Base-by-base conservation (phyloP, 1,139 yeast species). In the Scheffersomyces stambukii region DNA sequence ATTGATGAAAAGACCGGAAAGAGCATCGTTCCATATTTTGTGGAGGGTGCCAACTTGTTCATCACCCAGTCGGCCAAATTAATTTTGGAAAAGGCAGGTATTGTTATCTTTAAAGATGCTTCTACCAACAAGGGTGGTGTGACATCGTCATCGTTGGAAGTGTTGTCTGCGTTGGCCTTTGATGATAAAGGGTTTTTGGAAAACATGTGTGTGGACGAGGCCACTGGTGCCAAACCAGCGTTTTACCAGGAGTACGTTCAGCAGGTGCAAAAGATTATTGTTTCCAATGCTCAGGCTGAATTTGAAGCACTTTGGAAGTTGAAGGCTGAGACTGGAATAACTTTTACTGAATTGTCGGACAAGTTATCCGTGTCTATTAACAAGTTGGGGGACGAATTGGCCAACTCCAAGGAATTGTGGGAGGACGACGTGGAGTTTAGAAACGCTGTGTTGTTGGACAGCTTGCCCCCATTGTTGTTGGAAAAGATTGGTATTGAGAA, bases 41-140 rank as follows among this genome's bases (percentile, higher is more conserved):
- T 91, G 33, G 98, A 91, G 64, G 98, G 98, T 52, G 98, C 98
- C 35, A 91, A 91, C 58, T 71, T 91, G 56, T 91, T 91, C 59
- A 81, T 91, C 38, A 86, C 97, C 3, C 98, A 91, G 62, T 77
- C 88, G 25, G 97, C 97, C 34, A 91, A 91, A 65, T 63, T 89
- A 26, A 72, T 77, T 34, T 70, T 91, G 36, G 98, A 91, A 60
- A 66, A 73, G 28, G 94, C 95, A 21, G 97, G 97, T 23, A 77
- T 85, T 32, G 58, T 88, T 31, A 71, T 91, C 32, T 85, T 86
- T 63, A 91, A 91, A 60, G 98, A 91, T 65, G 96, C 98, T 12
- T 85, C 96, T 12, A 86, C 97, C 32, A 91, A 91, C 62, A 91
- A 91, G 64, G 98, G 98, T 52, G 98, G 98, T 64, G 98, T 91